Conservation (phyloP, 371 early-diverging fungal species). For the Antonospora locustae region DNA sequence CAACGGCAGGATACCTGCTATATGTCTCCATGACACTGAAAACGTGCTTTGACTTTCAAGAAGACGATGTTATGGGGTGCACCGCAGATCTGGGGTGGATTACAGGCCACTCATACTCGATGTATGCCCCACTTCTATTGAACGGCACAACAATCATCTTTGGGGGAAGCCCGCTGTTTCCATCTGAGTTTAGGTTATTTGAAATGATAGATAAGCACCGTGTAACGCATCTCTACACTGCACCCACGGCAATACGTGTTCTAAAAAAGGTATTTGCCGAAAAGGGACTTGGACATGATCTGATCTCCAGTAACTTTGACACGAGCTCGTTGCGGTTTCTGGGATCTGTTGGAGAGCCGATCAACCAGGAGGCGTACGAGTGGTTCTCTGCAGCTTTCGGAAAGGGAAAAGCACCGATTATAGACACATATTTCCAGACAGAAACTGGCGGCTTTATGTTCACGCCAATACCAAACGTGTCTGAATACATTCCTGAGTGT, state of each 20-base stretch:
- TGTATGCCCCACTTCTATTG: slow-evolving; percentile 71
- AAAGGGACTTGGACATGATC: slow-evolving; percentile 34
- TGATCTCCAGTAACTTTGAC: slow-evolving; percentile 2
- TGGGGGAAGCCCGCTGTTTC: slow-evolving; percentile 70
- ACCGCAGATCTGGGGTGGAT: slow-evolving; percentile 62
- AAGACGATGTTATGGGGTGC: slow-evolving; percentile 63
- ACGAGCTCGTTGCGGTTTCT: slow-evolving; percentile 63
- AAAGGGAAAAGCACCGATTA: slow-evolving; percentile 66
- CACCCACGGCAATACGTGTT: slow-evolving; percentile 87
- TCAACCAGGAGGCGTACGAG: slow-evolving; percentile 80
- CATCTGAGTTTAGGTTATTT: slow-evolving; percentile 69
- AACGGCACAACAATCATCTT: slow-evolving; percentile 72
- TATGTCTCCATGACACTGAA: slow-evolving; percentile 67
- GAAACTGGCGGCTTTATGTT: slow-evolving; percentile 84
- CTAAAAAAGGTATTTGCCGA: slow-evolving; percentile 66
- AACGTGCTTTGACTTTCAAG: slow-evolving; percentile 60
- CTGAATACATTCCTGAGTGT: slow-evolving; percentile 73
- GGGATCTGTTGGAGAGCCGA: slow-evolving; percentile 90
- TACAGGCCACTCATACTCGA: slow-evolving; percentile 72
- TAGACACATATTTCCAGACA: slow-evolving; percentile 88
- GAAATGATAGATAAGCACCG: slow-evolving; percentile 63
- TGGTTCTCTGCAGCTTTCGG: slow-evolving; percentile 82
- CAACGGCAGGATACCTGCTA: slow-evolving; percentile 78
- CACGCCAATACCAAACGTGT: slow-evolving; percentile 71
- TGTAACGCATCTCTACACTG: slow-evolving; percentile 87